Evolutionary conservation across 768 basidiomycete species (phyloP).

Genomic region (Pulveroboletus sp.): DNA sequence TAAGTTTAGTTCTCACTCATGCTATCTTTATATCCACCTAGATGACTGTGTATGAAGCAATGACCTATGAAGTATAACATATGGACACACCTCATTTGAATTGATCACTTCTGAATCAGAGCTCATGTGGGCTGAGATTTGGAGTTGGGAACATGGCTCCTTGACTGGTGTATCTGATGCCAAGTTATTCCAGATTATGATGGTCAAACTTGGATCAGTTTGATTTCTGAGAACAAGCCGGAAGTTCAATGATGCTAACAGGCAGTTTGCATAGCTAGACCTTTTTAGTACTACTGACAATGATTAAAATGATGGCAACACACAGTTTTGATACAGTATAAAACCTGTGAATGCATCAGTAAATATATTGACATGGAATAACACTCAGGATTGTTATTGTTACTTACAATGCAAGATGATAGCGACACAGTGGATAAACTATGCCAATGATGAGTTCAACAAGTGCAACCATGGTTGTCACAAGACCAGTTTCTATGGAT

Average conservation of each 20-base stretch:
- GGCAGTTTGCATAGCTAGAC: slow-evolving; percentile 12
- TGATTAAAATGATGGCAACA: not conserved
- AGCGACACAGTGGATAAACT: not conserved
- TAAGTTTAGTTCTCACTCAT: no score
- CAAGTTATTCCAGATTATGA: not conserved
- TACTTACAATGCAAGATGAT: slow-evolving; percentile 14
- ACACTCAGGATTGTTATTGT: accelerated
- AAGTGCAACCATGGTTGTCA: slow-evolving; percentile 10
- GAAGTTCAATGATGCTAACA: slow-evolving; percentile 13
- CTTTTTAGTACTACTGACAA: not conserved
- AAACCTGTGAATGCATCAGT: not conserved
- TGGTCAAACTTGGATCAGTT: not conserved
- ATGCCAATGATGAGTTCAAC: slow-evolving; percentile 9
- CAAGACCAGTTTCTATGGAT: slow-evolving; percentile 13
- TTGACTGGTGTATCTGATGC: not conserved
- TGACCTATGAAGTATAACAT: no score
- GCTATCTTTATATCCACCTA: no score
- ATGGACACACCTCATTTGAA: no score
- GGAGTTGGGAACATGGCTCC: not conserved
- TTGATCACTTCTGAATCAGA: no score
- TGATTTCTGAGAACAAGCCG: not conserved
- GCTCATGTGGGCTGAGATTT: no score
- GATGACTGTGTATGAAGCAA: no score
- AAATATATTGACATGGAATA: not conserved
- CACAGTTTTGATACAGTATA: slow-evolving; percentile 6